A percentile compares a stretch with the other conserved stretches of the same genome.
Evolutionary conservation across 2,329 filamentous ascomycete species (phyloP).

Genomic region (Ophiostoma quercus): DNA sequence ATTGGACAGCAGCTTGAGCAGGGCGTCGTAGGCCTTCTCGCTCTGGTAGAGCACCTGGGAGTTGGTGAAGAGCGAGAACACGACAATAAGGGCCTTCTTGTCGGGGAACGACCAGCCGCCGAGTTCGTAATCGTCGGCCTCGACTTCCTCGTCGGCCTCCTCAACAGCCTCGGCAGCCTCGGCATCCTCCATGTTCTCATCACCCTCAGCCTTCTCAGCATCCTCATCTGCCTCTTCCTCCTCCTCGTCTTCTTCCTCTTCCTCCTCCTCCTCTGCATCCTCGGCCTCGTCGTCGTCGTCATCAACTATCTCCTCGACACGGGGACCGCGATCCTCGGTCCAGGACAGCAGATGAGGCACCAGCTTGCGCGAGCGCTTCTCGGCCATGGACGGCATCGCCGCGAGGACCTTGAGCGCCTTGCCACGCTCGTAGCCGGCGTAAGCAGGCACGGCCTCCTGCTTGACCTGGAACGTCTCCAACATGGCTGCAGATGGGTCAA

Average conservation of each 20-base stretch:
- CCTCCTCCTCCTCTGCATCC: conserved; percentile 40
- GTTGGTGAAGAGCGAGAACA: conserved; percentile 83
- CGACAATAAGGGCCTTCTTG: conserved; percentile 71
- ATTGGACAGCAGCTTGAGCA: conserved; percentile 73
- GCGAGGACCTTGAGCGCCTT: conserved; percentile 77
- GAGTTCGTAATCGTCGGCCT: conserved; percentile 30
- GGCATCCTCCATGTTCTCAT: conserved; percentile 29
- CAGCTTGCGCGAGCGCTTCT: conserved; percentile 77
- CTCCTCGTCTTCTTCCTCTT: conserved; percentile 32
- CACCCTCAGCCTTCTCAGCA: conserved; percentile 30
- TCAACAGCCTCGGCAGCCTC: conserved; percentile 31
- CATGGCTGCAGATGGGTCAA: conserved; percentile 54
- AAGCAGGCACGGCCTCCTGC: conserved; percentile 50
- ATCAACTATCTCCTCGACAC: conserved; percentile 17
- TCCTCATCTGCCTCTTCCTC: conserved; percentile 37
- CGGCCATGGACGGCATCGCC: conserved; percentile 68
- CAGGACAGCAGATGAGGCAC: conserved; percentile 83
- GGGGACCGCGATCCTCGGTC: conserved; percentile 48
- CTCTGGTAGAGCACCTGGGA: conserved; percentile 76
- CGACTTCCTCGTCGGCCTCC: conserved; percentile 20
- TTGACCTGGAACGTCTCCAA: conserved; percentile 58
- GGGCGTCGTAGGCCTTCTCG: conserved; percentile 66
- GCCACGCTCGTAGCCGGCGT: conserved; percentile 56
- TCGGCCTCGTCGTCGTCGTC: conserved; percentile 33
- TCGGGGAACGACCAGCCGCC: conserved; percentile 67